Conservation (phyloP, 805 yeast species). For the Suhomyces canberraensis region DNA sequence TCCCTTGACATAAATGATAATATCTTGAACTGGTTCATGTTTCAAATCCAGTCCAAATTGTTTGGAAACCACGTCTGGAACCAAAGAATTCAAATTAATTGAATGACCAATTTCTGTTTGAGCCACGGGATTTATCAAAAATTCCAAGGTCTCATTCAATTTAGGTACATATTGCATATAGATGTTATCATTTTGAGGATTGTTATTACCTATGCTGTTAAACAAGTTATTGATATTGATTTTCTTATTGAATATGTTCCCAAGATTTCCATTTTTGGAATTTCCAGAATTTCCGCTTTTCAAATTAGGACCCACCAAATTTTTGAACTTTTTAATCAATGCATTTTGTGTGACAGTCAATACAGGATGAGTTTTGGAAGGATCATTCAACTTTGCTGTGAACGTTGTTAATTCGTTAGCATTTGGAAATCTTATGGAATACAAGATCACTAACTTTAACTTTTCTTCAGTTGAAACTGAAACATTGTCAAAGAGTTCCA, state of each 20-base stretch:
- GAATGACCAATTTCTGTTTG: conserved; percentile 7
- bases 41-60: conserved; percentile 21
- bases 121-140: conserved; percentile 14
- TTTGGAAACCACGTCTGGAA: conserved; percentile 32
- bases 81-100: conserved; percentile 31
- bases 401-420: conserved; percentile 23
- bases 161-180: conserved; percentile 91
- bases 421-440: conserved; percentile 66
- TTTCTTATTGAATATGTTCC: conserved; percentile 31
- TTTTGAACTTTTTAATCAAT: conserved; percentile 29
- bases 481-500: conserved; percentile 45
- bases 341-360: conserved; percentile 33
- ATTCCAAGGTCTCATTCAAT: conserved; percentile 43
- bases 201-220: conserved; percentile 19
- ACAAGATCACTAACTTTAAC: conserved; percentile 68
- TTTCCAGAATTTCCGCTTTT: conserved; percentile 6
- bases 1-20: conserved; percentile 74
- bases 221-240: conserved; percentile 30
- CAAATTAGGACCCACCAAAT: conserved; percentile 17
- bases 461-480: conserved; percentile 55
- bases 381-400: conserved; percentile 26
- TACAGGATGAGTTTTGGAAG: conserved; percentile 25
- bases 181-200: conserved; percentile 54
- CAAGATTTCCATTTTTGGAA: conserved; percentile 17
- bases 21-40: conserved; percentile 51